Conservation (phyloP, 805 yeast genomes). For the Wickerhamomyces bovis region DNA sequence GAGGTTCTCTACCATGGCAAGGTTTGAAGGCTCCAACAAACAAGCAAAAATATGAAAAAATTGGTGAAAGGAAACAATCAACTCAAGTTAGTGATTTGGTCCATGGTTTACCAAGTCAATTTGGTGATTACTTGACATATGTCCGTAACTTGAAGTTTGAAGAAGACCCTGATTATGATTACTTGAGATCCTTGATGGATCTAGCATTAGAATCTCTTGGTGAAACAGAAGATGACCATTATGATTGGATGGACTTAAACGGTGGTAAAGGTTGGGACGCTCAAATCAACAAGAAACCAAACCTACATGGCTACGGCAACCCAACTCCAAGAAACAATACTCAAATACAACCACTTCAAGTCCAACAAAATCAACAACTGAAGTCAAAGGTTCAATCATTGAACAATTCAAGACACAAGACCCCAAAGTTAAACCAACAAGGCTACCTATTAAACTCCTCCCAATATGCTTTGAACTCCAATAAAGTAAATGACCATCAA, state of each 20-base stretch:
- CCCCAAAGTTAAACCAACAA: slow-evolving; percentile 20
- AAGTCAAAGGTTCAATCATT: slow-evolving; percentile 25
- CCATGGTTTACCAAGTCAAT: slow-evolving; percentile 68
- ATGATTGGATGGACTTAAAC: slow-evolving; percentile 97
- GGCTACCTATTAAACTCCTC: slow-evolving; percentile 23
- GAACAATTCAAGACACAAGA: slow-evolving; percentile 23
- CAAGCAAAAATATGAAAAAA: slow-evolving; percentile 95
- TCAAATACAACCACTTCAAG: slow-evolving; percentile 21
- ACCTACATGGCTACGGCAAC: slow-evolving; percentile 93
- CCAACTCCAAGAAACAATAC: slow-evolving; percentile 57
- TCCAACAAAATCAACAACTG: slow-evolving; percentile 21
- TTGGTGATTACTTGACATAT: slow-evolving; percentile 83
- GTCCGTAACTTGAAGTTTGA: slow-evolving; percentile 89
- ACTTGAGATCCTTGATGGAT: slow-evolving; percentile 69
- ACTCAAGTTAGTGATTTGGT: slow-evolving; percentile 84
- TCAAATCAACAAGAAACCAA: slow-evolving; percentile 82
- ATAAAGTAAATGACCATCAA: slow-evolving; percentile 20
- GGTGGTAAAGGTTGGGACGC: slow-evolving; percentile 97
- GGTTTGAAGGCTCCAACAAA: slow-evolving; percentile 97
- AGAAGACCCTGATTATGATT: slow-evolving; percentile 91
- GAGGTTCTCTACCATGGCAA: slow-evolving; percentile 98
- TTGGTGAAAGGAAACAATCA: slow-evolving; percentile 91
- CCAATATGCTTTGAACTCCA: slow-evolving; percentile 21
- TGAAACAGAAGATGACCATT: slow-evolving; percentile 76
- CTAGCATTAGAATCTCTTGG: slow-evolving; percentile 70